Percentiles rank a stretch among this genome's conserved stretches.
These are phyloP conservation scores for Nemania sp. DNA, from an alignment of 2,329 filamentous ascomycete species.

Conservation along the genomic window DNA sequence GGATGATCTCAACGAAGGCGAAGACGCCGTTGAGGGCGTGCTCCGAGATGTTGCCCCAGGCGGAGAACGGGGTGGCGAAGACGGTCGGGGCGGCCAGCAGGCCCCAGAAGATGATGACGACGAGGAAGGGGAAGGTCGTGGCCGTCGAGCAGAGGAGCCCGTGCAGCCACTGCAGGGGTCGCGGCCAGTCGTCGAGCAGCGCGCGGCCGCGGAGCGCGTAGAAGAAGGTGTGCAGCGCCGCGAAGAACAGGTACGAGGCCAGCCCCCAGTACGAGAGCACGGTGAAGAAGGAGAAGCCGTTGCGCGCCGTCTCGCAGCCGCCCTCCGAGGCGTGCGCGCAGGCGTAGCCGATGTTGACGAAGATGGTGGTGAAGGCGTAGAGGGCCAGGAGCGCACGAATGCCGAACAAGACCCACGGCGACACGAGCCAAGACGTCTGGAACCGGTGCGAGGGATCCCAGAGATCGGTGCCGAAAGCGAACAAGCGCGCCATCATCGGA, in stretches of 20 bases:
- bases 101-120: conserved; percentile 73
- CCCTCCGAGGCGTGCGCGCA: conserved; percentile 54
- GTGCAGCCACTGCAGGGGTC: conserved; percentile 67
- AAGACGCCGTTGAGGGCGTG: conserved; percentile 76
- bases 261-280: conserved; percentile 81
- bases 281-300: conserved; percentile 82
- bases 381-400: conserved; percentile 60
- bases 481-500: conserved; percentile 18
- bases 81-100: conserved; percentile 69
- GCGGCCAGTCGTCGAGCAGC: conserved; percentile 63
- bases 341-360: conserved; percentile 71
- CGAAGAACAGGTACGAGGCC: conserved; percentile 75
- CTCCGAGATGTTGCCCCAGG: conserved; percentile 71
- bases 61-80: conserved; percentile 55
- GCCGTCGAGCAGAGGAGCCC: conserved; percentile 66
- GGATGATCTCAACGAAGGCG: conserved; percentile 73
- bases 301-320: conserved; percentile 52
- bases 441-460: conserved; percentile 68
- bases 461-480: conserved; percentile 34
- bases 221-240: conserved; percentile 69
- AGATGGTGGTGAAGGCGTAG: conserved; percentile 71
- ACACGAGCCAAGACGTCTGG: conserved; percentile 80
- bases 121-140: conserved; percentile 68
- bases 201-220: conserved; percentile 62
- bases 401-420: conserved; percentile 64